A percentile compares a stretch with the other conserved stretches of the same genome.
Conservation (phyloP, 352 stramenopile genomes). For the Phytophthora europaea region DNA sequence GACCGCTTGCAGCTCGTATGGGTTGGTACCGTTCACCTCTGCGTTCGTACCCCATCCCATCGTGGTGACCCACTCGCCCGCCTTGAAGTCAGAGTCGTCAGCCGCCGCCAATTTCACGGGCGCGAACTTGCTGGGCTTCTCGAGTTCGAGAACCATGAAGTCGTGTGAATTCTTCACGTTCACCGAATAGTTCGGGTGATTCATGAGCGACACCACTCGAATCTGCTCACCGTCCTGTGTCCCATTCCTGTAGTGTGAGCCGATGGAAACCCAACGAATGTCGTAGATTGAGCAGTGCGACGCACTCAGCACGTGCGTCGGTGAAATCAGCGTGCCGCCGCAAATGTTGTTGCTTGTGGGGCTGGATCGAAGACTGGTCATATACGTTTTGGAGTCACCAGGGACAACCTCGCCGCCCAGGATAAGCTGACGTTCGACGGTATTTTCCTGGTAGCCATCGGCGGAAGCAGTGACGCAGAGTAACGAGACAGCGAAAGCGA, state of each 20-base stretch:
- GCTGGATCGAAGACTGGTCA: conserved; percentile 17
- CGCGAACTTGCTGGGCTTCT: conserved; percentile 34
- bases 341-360: conserved; percentile 7
- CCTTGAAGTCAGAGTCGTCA: conserved; percentile 29
- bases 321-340: conserved; percentile 9
- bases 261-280: conserved; percentile 12
- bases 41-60: conserved; percentile 43
- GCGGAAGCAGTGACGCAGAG: background rate
- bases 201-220: conserved; percentile 8
- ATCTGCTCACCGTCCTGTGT: conserved; percentile 24
- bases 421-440: conserved; percentile 23
- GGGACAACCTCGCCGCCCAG: conserved; percentile 43
- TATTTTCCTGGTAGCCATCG: background rate
- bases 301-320: conserved; percentile 20
- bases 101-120: conserved; percentile 40
- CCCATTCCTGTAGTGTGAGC: conserved; percentile 14
- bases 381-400: conserved; percentile 40
- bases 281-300: conserved; percentile 9
- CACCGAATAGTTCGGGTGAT: conserved; percentile 6
- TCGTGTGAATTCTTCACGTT: conserved; percentile 12
- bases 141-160: conserved; percentile 58
- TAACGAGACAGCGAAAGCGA: background rate
- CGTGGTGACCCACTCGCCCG: conserved; percentile 36
- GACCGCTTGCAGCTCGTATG: conserved; percentile 47
- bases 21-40: conserved; percentile 31